Evolutionary conservation across 441 rosid genomes (phyloP).

Genomic region (Pelargonium cotyledonis): DNA sequence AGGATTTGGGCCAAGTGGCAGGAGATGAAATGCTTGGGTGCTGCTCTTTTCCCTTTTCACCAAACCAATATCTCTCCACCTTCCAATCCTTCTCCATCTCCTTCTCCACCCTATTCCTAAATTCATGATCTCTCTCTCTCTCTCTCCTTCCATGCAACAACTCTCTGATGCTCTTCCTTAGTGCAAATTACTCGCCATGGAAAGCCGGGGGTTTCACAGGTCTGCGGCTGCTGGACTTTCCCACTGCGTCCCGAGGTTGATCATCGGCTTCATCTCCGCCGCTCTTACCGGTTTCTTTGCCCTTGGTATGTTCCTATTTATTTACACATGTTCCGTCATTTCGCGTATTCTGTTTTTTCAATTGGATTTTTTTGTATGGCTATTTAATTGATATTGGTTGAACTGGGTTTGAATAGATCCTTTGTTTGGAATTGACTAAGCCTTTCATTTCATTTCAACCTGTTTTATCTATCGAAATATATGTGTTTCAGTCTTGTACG

Average conservation of each 20-base stretch:
- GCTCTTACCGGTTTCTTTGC: slow-evolving; percentile 65
- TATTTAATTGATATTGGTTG: neutral
- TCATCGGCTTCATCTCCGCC: slow-evolving; percentile 50
- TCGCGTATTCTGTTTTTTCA: neutral
- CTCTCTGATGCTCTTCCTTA: no score
- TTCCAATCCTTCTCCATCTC: no score
- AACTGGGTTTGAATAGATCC: neutral
- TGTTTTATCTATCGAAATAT: neutral
- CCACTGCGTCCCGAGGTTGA: slow-evolving; percentile 38
- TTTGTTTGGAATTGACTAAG: no score
- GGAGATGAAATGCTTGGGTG: no score
- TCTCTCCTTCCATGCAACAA: no score
- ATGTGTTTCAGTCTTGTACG: neutral
- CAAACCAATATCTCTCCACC: no score
- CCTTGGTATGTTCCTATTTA: slow-evolving; percentile 32
- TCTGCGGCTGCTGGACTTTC: slow-evolving; percentile 15
- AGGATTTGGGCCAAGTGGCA: no score
- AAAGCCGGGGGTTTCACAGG: neutral
- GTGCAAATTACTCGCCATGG: neutral
- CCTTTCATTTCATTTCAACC: no score
- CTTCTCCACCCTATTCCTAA: no score
- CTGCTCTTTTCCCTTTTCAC: no score
- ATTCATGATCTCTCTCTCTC: no score
- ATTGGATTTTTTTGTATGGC: slow-evolving; percentile 7
- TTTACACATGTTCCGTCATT: neutral